A percentile compares a stretch with the other conserved stretches of the same genome.
Evolutionary conservation across 192 early-diverging fungal species (phyloP).

Genomic region (Backusella psychrophila): DNA sequence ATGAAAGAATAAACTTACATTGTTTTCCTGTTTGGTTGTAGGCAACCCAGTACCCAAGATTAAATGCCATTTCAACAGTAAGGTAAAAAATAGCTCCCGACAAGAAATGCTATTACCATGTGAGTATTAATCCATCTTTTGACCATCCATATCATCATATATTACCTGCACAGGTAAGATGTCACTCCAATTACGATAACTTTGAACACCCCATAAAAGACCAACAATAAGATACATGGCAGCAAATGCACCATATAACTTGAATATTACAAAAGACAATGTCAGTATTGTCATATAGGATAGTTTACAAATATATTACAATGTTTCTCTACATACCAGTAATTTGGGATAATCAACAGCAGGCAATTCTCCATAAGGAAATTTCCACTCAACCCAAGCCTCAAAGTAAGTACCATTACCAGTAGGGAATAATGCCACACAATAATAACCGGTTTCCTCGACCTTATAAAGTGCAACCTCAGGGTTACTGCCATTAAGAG

Average conservation of each 20-base stretch:
- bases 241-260: slow-evolving; percentile 78
- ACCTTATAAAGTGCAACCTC: slow-evolving; percentile 62
- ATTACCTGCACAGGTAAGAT: slow-evolving; percentile 81
- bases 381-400: slow-evolving; percentile 64
- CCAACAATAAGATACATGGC: slow-evolving; percentile 76
- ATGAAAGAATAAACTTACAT: slow-evolving; percentile 47
- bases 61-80: slow-evolving; percentile 89
- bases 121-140: neutral
- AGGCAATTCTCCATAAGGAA: slow-evolving; percentile 82
- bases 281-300: neutral
- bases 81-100: slow-evolving; percentile 83
- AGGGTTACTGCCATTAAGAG: slow-evolving; percentile 36
- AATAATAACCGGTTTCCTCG: slow-evolving; percentile 83
- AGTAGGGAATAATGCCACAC: slow-evolving; percentile 54
- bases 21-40: slow-evolving; percentile 62
- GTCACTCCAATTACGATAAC: slow-evolving; percentile 82
- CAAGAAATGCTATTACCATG: slow-evolving; percentile 65
- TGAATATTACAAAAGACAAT: neutral
- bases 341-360: slow-evolving; percentile 90
- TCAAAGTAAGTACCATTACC: slow-evolving; percentile 35
- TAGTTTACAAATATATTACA: neutral
- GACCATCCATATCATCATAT: neutral
- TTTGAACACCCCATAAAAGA: slow-evolving; percentile 73
- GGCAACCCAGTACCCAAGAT: slow-evolving; percentile 80
- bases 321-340: slow-evolving; percentile 41